These are phyloP conservation scores for Teratosphaeria gauchensis DNA, from an alignment of 2,329 filamentous ascomycete species.

Conservation along the genomic window DNA sequence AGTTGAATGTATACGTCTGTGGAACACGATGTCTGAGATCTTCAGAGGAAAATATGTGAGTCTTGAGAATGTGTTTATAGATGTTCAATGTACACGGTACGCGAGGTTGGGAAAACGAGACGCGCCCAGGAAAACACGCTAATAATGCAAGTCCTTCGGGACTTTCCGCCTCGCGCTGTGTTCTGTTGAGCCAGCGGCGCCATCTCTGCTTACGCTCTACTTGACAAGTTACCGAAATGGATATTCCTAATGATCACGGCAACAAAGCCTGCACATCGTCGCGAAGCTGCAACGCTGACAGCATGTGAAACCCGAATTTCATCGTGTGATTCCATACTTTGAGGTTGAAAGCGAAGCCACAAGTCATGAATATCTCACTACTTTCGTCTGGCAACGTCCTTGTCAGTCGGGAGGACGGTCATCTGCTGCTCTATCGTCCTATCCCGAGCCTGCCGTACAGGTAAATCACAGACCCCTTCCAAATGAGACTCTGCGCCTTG, in stretches of 20 bases:
- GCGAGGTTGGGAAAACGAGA: neutral
- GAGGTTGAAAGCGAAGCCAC: too few relatives aligned
- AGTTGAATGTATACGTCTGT: constrained; percentile 41
- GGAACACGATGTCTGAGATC: neutral
- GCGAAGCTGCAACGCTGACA: too few relatives aligned
- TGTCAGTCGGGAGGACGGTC: too few relatives aligned
- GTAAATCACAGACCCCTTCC: too few relatives aligned
- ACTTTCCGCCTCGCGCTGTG: neutral
- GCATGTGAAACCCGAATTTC: too few relatives aligned
- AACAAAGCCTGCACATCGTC: too few relatives aligned
- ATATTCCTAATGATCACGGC: neutral
- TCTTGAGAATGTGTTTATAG: neutral
- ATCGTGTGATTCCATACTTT: too few relatives aligned
- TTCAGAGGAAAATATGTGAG: neutral
- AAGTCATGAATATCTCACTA: too few relatives aligned
- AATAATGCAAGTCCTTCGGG: neutral
- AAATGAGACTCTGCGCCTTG: too few relatives aligned
- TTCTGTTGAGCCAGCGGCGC: neutral
- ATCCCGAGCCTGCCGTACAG: too few relatives aligned
- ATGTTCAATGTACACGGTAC: neutral
- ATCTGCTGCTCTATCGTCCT: too few relatives aligned
- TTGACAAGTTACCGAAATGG: neutral
- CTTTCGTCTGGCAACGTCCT: too few relatives aligned
- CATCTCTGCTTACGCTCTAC: neutral
- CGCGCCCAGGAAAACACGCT: neutral